These are phyloP conservation scores for Albophoma yamanashiensis DNA, from an alignment of 2,329 filamentous ascomycete species.

Conservation along the genomic window DNA sequence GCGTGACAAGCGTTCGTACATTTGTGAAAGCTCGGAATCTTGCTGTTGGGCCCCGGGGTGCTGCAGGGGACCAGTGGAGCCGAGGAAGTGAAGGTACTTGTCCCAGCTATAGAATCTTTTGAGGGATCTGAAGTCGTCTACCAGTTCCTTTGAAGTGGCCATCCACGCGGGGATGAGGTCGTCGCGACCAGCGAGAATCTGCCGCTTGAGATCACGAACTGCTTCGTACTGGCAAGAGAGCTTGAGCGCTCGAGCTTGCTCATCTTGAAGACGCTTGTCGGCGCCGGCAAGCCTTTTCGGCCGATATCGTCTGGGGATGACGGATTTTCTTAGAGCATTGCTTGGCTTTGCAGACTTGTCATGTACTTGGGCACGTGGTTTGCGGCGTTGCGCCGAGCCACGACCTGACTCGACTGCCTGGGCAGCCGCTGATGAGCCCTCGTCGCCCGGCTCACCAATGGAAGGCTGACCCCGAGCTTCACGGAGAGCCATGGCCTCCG, in stretches of 20 bases:
- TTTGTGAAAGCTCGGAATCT: conserved; percentile 36
- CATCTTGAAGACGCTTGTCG: conserved; percentile 32
- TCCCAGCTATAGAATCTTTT: conserved; percentile 58
- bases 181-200: conserved; percentile 28
- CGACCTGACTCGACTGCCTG: neutral
- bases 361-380: neutral
- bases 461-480: conserved; percentile 27
- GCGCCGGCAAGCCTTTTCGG: conserved; percentile 34
- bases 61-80: conserved; percentile 18
- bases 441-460: neutral
- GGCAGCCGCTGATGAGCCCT: neutral
- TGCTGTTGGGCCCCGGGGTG: conserved; percentile 14
- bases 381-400: neutral
- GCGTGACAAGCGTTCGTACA: conserved; percentile 45
- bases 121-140: conserved; percentile 53
- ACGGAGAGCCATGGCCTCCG: conserved; percentile 60
- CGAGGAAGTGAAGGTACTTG: conserved; percentile 49
- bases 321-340: neutral
- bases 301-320: conserved; percentile 29
- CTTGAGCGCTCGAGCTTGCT: conserved; percentile 28
- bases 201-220: conserved; percentile 29
- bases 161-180: conserved; percentile 44
- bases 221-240: conserved; percentile 30
- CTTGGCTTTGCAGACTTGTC: neutral
- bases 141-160: conserved; percentile 45